Percentiles rank a stretch among this genome's conserved stretches.
These are phyloP conservation scores for Alternaria incomplexa DNA, from an alignment of 2,329 filamentous ascomycete genomes.

Conservation along the genomic window DNA sequence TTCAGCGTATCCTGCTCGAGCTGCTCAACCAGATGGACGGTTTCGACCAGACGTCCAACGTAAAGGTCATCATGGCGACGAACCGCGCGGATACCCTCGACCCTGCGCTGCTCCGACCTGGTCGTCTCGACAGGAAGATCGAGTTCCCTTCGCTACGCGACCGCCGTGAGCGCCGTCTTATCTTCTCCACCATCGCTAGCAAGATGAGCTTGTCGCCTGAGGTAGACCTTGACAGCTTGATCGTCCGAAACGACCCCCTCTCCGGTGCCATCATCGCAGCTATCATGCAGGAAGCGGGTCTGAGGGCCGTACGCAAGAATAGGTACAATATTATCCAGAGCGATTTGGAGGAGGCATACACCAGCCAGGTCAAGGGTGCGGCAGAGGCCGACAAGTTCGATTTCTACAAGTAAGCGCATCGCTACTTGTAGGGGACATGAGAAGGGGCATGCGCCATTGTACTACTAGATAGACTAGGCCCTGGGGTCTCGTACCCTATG, in stretches of 20 bases:
- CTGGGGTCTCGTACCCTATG: background rate
- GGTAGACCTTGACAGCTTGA: slow-evolving; percentile 93
- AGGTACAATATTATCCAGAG: slow-evolving; percentile 98
- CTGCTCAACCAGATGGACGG: slow-evolving; percentile 99
- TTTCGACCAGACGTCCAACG: slow-evolving; percentile 98
- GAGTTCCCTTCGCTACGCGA: slow-evolving; percentile 97
- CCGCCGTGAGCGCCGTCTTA: slow-evolving; percentile 90
- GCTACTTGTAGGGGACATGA: background rate
- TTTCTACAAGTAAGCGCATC: slow-evolving; percentile 55
- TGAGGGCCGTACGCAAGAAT: slow-evolving; percentile 95
- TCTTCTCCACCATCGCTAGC: slow-evolving; percentile 94
- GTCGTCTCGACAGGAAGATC: slow-evolving; percentile 96
- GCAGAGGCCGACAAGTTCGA: slow-evolving; percentile 79
- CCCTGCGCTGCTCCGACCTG: slow-evolving; percentile 90
- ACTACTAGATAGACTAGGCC: slow-evolving; percentile 26
- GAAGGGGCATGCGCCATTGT: slow-evolving; percentile 19
- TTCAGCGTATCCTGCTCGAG: slow-evolving; percentile 97
- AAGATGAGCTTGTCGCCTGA: slow-evolving; percentile 98
- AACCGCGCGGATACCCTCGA: slow-evolving; percentile 98
- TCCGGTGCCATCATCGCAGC: slow-evolving; percentile 96
- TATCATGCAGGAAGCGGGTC: slow-evolving; percentile 98
- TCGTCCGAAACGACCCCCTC: slow-evolving; percentile 94
- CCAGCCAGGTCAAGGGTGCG: slow-evolving; percentile 89
- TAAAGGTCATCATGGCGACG: slow-evolving; percentile 99
- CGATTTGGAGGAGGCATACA: slow-evolving; percentile 96